These are phyloP conservation scores for Mortierella hygrophila DNA, from an alignment of 192 early-diverging fungal genomes.

Conservation along the genomic window DNA sequence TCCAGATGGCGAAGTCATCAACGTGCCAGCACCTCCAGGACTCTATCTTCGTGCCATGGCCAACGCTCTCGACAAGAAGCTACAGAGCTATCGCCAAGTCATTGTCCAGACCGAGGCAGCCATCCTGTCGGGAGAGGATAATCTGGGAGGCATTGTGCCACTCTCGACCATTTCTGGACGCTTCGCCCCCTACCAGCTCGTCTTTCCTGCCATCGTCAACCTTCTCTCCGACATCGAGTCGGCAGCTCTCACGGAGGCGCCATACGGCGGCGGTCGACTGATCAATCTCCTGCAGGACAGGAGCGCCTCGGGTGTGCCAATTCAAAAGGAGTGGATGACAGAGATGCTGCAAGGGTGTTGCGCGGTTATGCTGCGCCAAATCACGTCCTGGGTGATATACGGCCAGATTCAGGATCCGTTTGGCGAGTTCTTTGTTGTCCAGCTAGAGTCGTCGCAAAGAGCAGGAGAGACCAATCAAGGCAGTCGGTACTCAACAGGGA, in stretches of 20 bases:
- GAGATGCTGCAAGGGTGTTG: slow-evolving; percentile 62
- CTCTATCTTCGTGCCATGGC: slow-evolving; percentile 68
- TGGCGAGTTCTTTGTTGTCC: slow-evolving; percentile 75
- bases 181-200: slow-evolving; percentile 64
- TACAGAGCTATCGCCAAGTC: slow-evolving; percentile 60
- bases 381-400: slow-evolving; percentile 77
- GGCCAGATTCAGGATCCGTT: slow-evolving; percentile 71
- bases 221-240: slow-evolving; percentile 58
- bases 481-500: background rate
- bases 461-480: background rate
- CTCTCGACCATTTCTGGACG: slow-evolving; percentile 54
- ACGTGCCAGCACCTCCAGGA: background rate
- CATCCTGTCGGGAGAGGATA: slow-evolving; percentile 66
- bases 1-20: background rate
- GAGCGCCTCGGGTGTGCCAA: slow-evolving; percentile 64
- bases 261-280: slow-evolving; percentile 60
- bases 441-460: background rate
- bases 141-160: slow-evolving; percentile 62
- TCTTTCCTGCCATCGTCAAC: slow-evolving; percentile 61
- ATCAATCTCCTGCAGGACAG: slow-evolving; percentile 66
- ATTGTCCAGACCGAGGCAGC: slow-evolving; percentile 64
- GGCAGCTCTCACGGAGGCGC: slow-evolving; percentile 25
- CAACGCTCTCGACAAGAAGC: slow-evolving; percentile 55
- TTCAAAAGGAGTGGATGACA: slow-evolving; percentile 62
- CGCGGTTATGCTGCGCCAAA: slow-evolving; percentile 68